Conservation (phyloP, 75 land plant species). For the Cryptomeria japonica region DNA sequence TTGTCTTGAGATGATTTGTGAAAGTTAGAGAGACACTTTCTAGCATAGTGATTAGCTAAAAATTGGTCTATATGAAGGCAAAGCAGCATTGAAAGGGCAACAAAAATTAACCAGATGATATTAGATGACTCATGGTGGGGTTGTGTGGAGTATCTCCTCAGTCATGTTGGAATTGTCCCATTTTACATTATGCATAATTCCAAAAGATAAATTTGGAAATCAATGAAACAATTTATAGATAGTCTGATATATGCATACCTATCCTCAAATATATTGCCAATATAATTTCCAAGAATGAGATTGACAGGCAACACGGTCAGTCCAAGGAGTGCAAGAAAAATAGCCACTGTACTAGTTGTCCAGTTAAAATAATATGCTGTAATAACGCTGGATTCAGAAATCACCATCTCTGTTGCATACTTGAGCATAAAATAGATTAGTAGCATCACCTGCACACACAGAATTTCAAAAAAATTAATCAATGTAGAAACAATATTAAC, state of each 20-base stretch:
- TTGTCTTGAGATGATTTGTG: too few species aligned
- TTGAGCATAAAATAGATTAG: slow-evolving; percentile 51
- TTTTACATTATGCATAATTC: background rate
- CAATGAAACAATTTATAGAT: background rate
- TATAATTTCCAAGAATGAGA: slow-evolving; percentile 35
- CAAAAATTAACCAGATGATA: too few species aligned
- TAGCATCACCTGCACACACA: slow-evolving; percentile 38
- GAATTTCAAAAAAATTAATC: background rate
- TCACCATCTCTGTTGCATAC: slow-evolving; percentile 43
- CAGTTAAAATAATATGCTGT: slow-evolving; percentile 44
- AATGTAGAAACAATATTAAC: background rate
- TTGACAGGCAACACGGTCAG: slow-evolving; percentile 48
- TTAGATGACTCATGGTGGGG: too few species aligned
- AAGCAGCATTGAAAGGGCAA: too few species aligned
- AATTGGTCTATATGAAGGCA: too few species aligned
- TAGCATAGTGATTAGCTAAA: too few species aligned
- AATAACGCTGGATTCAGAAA: slow-evolving; percentile 56
- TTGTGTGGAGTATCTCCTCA: too few species aligned
- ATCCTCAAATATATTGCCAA: slow-evolving; percentile 54
- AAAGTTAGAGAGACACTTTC: too few species aligned
- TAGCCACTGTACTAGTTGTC: slow-evolving; percentile 30
- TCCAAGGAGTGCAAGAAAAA: slow-evolving; percentile 48
- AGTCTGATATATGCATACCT: slow-evolving; percentile 18
- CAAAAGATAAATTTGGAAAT: background rate
- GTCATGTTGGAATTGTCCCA: background rate